A percentile compares a stretch with the other conserved stretches of the same genome.
Evolutionary conservation across 306 rosid species (phyloP).

Genomic region (Leucaena leucocephala): DNA sequence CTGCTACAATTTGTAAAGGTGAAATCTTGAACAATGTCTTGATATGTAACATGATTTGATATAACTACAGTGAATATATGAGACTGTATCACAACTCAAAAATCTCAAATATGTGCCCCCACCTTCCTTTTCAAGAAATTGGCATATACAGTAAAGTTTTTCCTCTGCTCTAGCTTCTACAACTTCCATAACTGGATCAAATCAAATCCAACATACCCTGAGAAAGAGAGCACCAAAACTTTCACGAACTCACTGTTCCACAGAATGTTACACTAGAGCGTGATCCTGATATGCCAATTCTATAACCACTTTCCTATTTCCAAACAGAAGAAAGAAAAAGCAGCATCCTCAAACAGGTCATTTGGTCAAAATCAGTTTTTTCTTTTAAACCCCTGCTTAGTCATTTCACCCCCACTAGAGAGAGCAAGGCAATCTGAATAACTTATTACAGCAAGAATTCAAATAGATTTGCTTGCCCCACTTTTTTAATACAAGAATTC

Average conservation of each 20-base stretch:
- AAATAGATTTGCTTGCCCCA: not conserved
- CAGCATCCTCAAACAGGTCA: not conserved
- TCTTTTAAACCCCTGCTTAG: not conserved
- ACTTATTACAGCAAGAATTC: not conserved
- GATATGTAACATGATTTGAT: not conserved
- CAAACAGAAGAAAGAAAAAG: not conserved
- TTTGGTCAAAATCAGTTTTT: not conserved
- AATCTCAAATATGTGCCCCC: not conserved
- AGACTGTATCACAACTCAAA: not conserved
- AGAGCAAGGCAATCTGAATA: constrained; percentile 11
- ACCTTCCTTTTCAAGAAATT: constrained; percentile 37
- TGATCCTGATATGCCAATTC: not conserved
- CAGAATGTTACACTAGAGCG: not conserved
- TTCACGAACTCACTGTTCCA: not conserved
- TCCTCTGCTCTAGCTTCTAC: not conserved
- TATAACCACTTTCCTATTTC: not conserved
- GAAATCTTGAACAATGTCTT: not conserved
- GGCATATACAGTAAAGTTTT: constrained; percentile 30
- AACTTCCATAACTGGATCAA: constrained; percentile 6
- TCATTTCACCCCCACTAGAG: not conserved
- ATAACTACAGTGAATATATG: not conserved
- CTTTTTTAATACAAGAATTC: not conserved
- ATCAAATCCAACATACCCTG: not conserved
- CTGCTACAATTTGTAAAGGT: not conserved
- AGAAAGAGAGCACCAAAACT: not conserved